phyloP scores from a whole-genome alignment of 2,329 filamentous ascomycete genomes.

The Plenodomus biglobosus region DNA sequence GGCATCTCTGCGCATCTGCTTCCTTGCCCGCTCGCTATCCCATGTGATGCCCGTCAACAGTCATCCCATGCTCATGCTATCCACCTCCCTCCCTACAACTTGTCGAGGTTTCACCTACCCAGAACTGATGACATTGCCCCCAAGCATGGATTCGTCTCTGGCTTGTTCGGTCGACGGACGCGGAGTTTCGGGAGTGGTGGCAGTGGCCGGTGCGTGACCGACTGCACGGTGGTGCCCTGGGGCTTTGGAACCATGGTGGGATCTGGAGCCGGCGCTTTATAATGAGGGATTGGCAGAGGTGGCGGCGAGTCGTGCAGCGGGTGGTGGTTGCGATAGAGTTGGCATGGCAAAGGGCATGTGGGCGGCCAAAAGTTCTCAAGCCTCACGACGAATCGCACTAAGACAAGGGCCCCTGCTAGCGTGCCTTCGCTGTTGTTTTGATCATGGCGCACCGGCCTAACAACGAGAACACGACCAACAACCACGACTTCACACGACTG shows the following conservation, averaged over 20 bases:
- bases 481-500: conserved; percentile 3
- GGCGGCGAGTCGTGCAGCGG: not conserved
- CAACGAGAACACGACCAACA: conserved; percentile 14
- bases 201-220: conserved; percentile 52
- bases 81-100: no score
- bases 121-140: conserved; percentile 67
- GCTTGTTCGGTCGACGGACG: conserved; percentile 64
- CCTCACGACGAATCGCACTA: conserved; percentile 14
- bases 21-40: not conserved
- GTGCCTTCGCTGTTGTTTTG: conserved; percentile 16
- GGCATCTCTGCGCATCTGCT: conserved; percentile 1
- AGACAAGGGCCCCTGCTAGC: conserved; percentile 7
- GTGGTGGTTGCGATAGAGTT: conserved; percentile 4
- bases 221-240: conserved; percentile 35
- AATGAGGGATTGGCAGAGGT: not conserved
- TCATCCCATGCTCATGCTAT: no score
- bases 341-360: conserved; percentile 2
- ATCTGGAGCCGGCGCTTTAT: conserved; percentile 1
- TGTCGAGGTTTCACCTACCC: conserved; percentile 49
- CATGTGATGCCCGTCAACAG: not conserved
- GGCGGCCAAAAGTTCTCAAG: conserved; percentile 19
- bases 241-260: conserved; percentile 43
- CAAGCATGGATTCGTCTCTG: conserved; percentile 65
- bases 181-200: conserved; percentile 65
- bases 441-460: conserved; percentile 10